Percentiles rank a stretch among this genome's conserved stretches.
Evolutionary conservation across 345 rosid genomes (phyloP).

Genomic region (Pugionium cornutum): DNA sequence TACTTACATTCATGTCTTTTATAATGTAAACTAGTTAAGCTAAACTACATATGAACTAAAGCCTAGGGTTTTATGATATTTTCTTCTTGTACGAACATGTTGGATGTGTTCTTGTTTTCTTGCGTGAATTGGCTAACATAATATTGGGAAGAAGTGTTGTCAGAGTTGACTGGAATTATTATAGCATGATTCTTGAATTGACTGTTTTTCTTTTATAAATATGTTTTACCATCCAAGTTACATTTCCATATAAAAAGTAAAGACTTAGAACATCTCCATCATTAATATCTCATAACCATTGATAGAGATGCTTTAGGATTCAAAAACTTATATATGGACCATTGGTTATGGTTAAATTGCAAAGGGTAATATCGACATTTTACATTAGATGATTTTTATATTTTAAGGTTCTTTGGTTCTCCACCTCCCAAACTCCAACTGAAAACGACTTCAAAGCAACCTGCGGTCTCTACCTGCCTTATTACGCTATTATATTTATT

Average conservation of each 20-base stretch:
- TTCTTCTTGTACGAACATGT: conserved; percentile 35
- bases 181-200: conserved; percentile 28
- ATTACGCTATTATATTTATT: conserved; percentile 35
- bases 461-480: conserved; percentile 71
- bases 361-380: conserved; percentile 52
- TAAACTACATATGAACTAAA: not conserved
- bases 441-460: conserved; percentile 93
- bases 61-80: conserved; percentile 16
- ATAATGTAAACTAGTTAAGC: not conserved
- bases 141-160: conserved; percentile 32
- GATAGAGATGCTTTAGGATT: no score
- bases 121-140: conserved; percentile 28
- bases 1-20: no score
- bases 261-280: no score
- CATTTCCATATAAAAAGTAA: conserved; percentile 18
- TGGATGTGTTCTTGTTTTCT: conserved; percentile 32
- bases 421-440: conserved; percentile 46
- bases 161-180: conserved; percentile 40
- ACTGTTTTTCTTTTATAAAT: conserved; percentile 4
- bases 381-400: conserved; percentile 18
- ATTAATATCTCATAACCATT: no score
- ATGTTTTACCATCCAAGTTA: conserved; percentile 15
- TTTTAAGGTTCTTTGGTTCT: conserved; percentile 62
- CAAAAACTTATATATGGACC: no score
- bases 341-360: no score